These are phyloP conservation scores for Paraurostyla sp. DNA, from an alignment of 73 alveolate genomes.

Conservation along the genomic window DNA sequence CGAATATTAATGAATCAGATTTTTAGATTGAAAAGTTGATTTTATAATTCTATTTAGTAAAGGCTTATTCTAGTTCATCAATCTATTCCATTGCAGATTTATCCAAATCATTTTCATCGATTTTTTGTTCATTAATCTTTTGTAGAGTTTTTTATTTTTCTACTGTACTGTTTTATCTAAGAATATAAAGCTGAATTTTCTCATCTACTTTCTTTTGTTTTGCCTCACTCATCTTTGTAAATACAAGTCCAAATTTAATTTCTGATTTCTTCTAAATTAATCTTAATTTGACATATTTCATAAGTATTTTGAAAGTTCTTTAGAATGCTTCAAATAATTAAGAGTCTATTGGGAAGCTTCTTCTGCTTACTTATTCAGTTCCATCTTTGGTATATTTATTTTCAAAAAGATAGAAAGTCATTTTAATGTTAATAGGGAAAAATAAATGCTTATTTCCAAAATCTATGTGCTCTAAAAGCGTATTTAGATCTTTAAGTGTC, in stretches of 20 bases:
- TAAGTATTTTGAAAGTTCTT: slow-evolving; percentile 29
- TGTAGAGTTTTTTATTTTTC: not conserved
- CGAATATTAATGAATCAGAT: slow-evolving; percentile 18
- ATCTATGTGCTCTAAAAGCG: slow-evolving; percentile 37
- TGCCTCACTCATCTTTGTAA: slow-evolving; percentile 15
- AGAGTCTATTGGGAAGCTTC: slow-evolving; percentile 57
- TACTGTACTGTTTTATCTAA: not conserved
- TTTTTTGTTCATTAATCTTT: not conserved
- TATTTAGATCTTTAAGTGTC: slow-evolving; percentile 40
- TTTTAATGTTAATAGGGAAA: not conserved
- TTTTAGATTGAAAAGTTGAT: slow-evolving; percentile 40
- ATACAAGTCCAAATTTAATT: slow-evolving; percentile 50
- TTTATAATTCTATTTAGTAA: not conserved
- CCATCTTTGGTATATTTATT: slow-evolving; percentile 4
- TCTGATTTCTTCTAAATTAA: slow-evolving; percentile 14
- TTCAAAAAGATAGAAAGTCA: slow-evolving; percentile 33
- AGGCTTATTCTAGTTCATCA: not conserved
- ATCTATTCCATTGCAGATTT: not conserved
- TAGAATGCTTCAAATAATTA: slow-evolving; percentile 40
- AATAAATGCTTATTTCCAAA: slow-evolving; percentile 41
- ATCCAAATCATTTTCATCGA: not conserved
- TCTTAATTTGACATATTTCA: slow-evolving; percentile 19
- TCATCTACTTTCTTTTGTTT: not conserved
- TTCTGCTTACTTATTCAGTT: not conserved
- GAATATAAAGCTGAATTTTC: not conserved